Evolutionary conservation across 1,284 basidiomycete genomes (phyloP).

Genomic region (Malassezia restricta): DNA sequence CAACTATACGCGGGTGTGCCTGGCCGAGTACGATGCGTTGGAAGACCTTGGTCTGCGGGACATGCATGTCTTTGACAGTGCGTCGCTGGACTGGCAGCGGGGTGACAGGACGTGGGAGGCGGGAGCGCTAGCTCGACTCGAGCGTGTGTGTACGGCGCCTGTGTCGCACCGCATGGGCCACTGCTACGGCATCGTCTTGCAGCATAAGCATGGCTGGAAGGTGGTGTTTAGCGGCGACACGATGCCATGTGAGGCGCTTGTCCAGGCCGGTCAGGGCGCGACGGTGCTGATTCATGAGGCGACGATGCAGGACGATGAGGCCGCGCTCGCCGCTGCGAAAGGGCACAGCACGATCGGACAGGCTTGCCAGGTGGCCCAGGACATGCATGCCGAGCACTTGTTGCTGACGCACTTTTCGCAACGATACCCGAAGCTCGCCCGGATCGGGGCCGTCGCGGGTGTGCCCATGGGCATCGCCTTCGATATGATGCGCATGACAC

Average conservation of each 20-base stretch:
- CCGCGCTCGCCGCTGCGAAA: constrained; percentile 59
- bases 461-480: constrained; percentile 58
- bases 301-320: constrained; percentile 62
- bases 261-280: constrained; percentile 57
- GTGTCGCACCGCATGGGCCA: constrained; percentile 18
- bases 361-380: constrained; percentile 62
- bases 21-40: constrained; percentile 57
- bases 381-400: constrained; percentile 66
- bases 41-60: constrained; percentile 57
- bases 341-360: constrained; percentile 81
- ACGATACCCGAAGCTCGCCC: constrained; percentile 75
- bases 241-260: constrained; percentile 60
- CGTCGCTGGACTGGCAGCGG: constrained; percentile 21
- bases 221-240: constrained; percentile 69
- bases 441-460: constrained; percentile 27
- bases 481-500: constrained; percentile 61
- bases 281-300: constrained; percentile 88
- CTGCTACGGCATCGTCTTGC: constrained; percentile 27
- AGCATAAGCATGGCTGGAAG: constrained; percentile 48
- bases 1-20: constrained; percentile 54
- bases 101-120: constrained; percentile 11
- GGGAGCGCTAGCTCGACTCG: not conserved
- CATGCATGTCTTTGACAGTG: constrained; percentile 48
- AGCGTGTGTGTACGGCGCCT: constrained; percentile 16
- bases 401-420: constrained; percentile 91